phyloP scores from a whole-genome alignment of 2,329 filamentous ascomycete species.

The Ophiostoma piceae region DNA sequence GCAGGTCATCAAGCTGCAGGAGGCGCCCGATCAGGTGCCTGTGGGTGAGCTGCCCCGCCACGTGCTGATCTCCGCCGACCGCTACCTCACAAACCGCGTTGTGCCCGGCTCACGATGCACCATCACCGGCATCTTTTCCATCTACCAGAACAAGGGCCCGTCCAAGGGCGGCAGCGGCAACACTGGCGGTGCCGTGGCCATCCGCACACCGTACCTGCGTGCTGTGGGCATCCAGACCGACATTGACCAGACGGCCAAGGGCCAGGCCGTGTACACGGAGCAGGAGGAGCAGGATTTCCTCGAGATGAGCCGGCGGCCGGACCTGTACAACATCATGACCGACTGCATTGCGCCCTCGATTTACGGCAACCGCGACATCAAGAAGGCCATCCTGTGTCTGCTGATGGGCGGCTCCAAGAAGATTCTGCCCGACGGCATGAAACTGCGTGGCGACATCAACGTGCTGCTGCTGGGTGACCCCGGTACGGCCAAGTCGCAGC shows the following conservation, averaged over 20 bases:
- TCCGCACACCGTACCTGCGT: conserved; percentile 88
- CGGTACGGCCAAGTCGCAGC: conserved; percentile 94
- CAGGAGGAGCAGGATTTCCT: conserved; percentile 96
- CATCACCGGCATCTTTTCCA: conserved; percentile 95
- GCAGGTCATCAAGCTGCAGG: conserved; percentile 95
- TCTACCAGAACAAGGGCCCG: conserved; percentile 87
- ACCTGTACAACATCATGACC: conserved; percentile 87
- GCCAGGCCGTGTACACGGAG: conserved; percentile 77
- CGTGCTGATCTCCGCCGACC: conserved; percentile 91
- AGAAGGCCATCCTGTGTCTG: conserved; percentile 92
- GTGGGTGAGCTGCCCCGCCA: conserved; percentile 93
- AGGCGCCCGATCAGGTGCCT: conserved; percentile 94
- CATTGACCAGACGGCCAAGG: conserved; percentile 82
- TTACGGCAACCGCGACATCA: conserved; percentile 93
- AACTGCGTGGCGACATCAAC: conserved; percentile 94
- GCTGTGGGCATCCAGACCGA: conserved; percentile 90
- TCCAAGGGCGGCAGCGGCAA: conserved; percentile 56
- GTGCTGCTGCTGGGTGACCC: conserved; percentile 94
- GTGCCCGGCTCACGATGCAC: conserved; percentile 93
- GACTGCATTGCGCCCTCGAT: conserved; percentile 95
- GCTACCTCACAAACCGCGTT: conserved; percentile 90
- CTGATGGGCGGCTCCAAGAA: conserved; percentile 95
- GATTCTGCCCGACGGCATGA: conserved; percentile 96
- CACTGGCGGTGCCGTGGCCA: conserved; percentile 77
- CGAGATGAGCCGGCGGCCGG: conserved; percentile 82